These are phyloP conservation scores for Wickerhamiella alocasiicola DNA, from an alignment of 805 yeast genomes.

Conservation along the genomic window DNA sequence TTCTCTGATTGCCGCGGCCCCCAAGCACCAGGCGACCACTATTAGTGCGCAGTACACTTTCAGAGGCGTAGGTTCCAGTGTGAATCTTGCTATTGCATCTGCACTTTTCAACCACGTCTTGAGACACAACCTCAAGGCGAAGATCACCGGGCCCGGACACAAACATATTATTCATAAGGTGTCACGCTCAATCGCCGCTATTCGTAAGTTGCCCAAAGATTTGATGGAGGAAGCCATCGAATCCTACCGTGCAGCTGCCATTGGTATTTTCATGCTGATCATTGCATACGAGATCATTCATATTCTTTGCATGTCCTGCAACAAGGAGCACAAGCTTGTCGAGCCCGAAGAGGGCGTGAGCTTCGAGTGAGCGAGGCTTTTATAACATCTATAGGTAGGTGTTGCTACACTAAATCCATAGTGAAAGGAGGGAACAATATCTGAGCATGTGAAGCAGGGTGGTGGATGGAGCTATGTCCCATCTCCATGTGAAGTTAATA, in stretches of 20 bases:
- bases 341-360: conserved; percentile 10
- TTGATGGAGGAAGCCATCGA: conserved; percentile 32
- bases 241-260: conserved; percentile 32
- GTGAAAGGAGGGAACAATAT: no score
- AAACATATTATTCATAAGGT: conserved; percentile 31
- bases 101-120: conserved; percentile 50
- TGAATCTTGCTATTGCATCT: conserved; percentile 64
- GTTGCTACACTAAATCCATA: no score
- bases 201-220: conserved; percentile 35
- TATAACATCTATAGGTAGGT: not conserved
- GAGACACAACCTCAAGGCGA: conserved; percentile 21
- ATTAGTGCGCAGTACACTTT: conserved; percentile 85
- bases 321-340: conserved; percentile 5
- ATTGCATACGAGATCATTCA: conserved; percentile 6
- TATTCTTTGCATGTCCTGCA: not conserved
- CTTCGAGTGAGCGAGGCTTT: no score
- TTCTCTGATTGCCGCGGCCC: conserved; percentile 55
- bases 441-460: no score
- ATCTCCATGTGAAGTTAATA: no score
- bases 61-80: conserved; percentile 74
- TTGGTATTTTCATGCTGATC: not conserved
- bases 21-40: conserved; percentile 66
- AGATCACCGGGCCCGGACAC: conserved; percentile 36
- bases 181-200: conserved; percentile 40
- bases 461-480: no score